Evolutionary conservation across 164 flowering plant species (phyloP), one percentile per base, ranked within the genome.

Genomic region (Magnolia kwangsiensis): DNA sequence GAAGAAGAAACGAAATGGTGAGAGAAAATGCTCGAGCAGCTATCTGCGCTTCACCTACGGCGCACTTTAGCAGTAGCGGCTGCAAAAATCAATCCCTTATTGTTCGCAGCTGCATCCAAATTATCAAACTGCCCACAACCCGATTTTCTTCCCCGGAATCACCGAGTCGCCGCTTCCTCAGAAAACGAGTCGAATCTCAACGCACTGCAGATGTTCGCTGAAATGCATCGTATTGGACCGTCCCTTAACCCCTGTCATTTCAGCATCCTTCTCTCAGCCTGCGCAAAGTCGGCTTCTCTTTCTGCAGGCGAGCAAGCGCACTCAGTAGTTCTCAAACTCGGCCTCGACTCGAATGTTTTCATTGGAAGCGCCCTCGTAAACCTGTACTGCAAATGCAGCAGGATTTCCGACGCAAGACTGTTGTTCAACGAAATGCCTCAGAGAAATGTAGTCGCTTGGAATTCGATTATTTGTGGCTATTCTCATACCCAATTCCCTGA

Each of bases 281-380:
- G 79, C 59, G 14, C 72, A 8, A 74, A 74, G n/a, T 21, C 80
- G 70, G 75, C 75, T 59, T 79, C 63, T 78, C 50, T 82, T 50
- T 74, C 63, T 14, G 85, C 82, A 72, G 91, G 83, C 13, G 63
- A 82, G 24, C 92, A 88, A 84, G 83, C 86, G 16, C 93, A 91
- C 80, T 69, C 89, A 16, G 86, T 82, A 50, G 81, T 89, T 81
- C 75, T 88, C 83, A 76, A 77, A 19, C 81, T 72, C 78, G 71
- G 79, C 74, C 76, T 65, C 71, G 50, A 75, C 1, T 77, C 81
- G 16, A 70, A 83, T 77, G 79, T 88, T 71, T 85, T 84, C 69
- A 80, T 91, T 65, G 63, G 81, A 83, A 88, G 80, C 79, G 81
- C 81, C 68, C 91, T 91, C 82, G 79, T 90, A 70, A 84, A 78